Percentiles rank a stretch among this genome's conserved stretches.
Conservation (phyloP, 148 eudicot species). For the Chenopodium album region DNA sequence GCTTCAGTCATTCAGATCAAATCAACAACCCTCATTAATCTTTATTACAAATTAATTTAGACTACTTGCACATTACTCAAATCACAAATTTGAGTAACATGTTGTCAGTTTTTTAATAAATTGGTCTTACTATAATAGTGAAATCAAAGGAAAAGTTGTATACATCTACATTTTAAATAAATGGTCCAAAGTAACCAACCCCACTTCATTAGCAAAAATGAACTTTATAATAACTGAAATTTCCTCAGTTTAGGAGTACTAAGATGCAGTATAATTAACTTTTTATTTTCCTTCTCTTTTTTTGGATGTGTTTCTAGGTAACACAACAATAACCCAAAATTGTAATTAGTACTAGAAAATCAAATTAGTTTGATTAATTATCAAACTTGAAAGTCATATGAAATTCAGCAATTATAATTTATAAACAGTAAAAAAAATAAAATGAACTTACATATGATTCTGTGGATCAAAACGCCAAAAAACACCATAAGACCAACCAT, state of each 20-base stretch:
- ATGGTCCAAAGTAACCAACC: not conserved
- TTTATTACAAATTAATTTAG: not conserved
- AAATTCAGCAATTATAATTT: not conserved
- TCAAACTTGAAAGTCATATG: not conserved
- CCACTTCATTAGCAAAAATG: not conserved
- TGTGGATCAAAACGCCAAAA: slow-evolving; percentile 75
- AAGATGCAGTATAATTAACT: not conserved
- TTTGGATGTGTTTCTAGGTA: not conserved
- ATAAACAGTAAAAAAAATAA: not conserved
- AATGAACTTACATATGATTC: slow-evolving; percentile 57
- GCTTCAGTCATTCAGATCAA: not conserved
- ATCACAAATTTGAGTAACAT: not conserved
- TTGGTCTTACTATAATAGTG: not conserved
- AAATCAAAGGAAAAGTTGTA: too few relatives aligned
- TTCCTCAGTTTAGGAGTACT: not conserved
- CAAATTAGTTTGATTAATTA: too few relatives aligned
- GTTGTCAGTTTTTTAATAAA: not conserved
- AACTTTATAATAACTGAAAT: not conserved
- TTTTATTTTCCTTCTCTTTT: not conserved
- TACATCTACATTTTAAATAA: too few relatives aligned
- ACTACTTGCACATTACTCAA: not conserved
- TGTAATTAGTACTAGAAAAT: too few relatives aligned
- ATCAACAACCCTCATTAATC: not conserved
- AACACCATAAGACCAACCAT: slow-evolving; percentile 88
- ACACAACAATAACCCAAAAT: not conserved